These are phyloP conservation scores for Cornus suecica DNA, from an alignment of 148 eudicot genomes.

Conservation along the genomic window DNA sequence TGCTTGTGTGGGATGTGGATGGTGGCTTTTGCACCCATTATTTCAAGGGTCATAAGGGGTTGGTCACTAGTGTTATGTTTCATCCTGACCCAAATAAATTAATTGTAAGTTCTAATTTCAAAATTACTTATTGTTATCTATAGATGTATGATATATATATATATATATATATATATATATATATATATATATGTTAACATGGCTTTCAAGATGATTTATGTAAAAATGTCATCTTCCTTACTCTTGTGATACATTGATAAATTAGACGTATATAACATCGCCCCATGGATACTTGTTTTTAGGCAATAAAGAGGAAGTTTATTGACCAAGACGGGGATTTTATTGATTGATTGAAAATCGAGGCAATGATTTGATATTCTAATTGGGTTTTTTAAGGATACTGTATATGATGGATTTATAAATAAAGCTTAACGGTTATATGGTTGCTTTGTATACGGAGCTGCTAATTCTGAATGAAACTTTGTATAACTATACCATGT, in stretches of 20 bases:
- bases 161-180: too few relatives aligned
- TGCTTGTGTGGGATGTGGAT: slow-evolving; percentile 92
- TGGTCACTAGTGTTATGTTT: slow-evolving; percentile 71
- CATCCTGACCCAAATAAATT: slow-evolving; percentile 80
- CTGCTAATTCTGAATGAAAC: background rate
- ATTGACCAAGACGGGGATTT: background rate
- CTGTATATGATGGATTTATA: background rate
- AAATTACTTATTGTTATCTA: background rate
- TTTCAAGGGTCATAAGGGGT: slow-evolving; percentile 89
- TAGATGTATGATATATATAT: background rate
- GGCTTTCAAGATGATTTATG: background rate
- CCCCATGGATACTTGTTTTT: background rate
- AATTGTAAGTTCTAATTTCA: slow-evolving; percentile 47
- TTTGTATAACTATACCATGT: background rate
- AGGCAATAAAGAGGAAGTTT: background rate
- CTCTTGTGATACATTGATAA: background rate
- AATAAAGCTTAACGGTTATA: background rate
- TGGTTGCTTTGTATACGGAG: background rate
- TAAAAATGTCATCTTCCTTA: background rate
- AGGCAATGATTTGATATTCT: background rate
- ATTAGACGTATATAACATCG: background rate
- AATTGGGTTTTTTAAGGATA: too few relatives aligned
- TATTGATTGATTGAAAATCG: background rate
- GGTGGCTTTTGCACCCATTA: slow-evolving; percentile 90
- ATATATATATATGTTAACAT: too few relatives aligned